Conservation (phyloP, 257 asterid genomes). For the Solanum rostratum region DNA sequence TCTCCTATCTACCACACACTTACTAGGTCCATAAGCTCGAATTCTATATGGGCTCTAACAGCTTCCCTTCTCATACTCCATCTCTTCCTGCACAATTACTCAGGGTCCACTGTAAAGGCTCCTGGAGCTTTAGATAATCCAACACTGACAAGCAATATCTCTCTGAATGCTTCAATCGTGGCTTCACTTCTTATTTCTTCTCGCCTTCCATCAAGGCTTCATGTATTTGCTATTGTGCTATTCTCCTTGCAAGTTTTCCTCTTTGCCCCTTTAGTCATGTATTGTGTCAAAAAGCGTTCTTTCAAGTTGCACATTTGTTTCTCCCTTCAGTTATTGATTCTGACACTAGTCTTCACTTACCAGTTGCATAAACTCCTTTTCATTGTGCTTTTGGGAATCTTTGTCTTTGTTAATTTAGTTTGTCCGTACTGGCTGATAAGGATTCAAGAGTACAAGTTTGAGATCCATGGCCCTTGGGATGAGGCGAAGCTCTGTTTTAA, state of each 20-base stretch:
- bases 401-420: constrained; percentile 62
- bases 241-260: constrained; percentile 85
- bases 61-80: constrained; percentile 45
- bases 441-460: constrained; percentile 84
- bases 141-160: constrained; percentile 29
- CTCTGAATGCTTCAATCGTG: constrained; percentile 63
- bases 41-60: constrained; percentile 87
- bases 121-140: constrained; percentile 57
- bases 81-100: constrained; percentile 34
- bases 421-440: constrained; percentile 92
- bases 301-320: constrained; percentile 56
- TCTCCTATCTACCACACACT: constrained; percentile 82
- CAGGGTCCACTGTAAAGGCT: constrained; percentile 37
- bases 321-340: constrained; percentile 42
- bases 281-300: constrained; percentile 59
- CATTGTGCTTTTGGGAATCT: constrained; percentile 32
- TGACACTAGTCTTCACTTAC: constrained; percentile 35
- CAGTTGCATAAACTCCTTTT: constrained; percentile 49
- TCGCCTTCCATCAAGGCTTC: constrained; percentile 79
- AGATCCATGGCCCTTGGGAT: constrained; percentile 97
- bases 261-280: constrained; percentile 74
- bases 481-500: constrained; percentile 91
- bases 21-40: constrained; percentile 79
- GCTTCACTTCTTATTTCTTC: constrained; percentile 91
- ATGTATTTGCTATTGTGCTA: constrained; percentile 66